Base-by-base conservation (phyloP, 1,139 yeast species). In the Nakaseomyces delphensis region DNA sequence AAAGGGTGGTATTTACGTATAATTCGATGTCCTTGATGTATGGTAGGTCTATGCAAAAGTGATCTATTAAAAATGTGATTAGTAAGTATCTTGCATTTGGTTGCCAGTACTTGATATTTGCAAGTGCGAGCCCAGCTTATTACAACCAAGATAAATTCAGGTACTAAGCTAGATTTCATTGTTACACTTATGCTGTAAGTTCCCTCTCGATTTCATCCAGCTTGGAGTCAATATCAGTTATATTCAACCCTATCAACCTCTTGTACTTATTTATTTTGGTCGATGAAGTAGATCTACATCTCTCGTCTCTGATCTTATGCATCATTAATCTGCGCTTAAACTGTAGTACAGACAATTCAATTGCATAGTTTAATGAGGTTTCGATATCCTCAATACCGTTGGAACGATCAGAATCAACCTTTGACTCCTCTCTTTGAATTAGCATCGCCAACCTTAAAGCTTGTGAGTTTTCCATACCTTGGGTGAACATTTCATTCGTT, bases 211-310 rank as follows among this genome's bases (percentile, higher is more conserved):
- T 74, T 29, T 78, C 84, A 47, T 75, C 78, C 41, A 79, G 59
- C 44, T 77, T 63, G n/a, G 80, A 76, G 56, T 86, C 95, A 46
- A 89, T 81, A 49, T 83, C 91, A 46, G 84, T 94, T 25, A 79
- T 71, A 44, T 77, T 76, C 46, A 86, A 72, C 3, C 86, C 94
- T 38, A 91, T 79, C 50, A 91, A 70, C 55, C 78, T 77, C 51
- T 95, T 73, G 66, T 87, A 89, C 56, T 85, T 83, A 59, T 79
- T 76, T 76, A 87, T 79, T 61, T 83, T 84, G 3, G 45, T 45
- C 33, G 65, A 57, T 20, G 62, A 53, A 31, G 58, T 62, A 25
- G 59, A 52, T 18, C 48, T 50, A 2, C 59, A 67, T 40, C 71
- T 63, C 19, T 67, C 62, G 5, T 60, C 49, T 7, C 69, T 59